Conservation (phyloP, 352 stramenopile species). For the Phytophthora tentaculata region DNA sequence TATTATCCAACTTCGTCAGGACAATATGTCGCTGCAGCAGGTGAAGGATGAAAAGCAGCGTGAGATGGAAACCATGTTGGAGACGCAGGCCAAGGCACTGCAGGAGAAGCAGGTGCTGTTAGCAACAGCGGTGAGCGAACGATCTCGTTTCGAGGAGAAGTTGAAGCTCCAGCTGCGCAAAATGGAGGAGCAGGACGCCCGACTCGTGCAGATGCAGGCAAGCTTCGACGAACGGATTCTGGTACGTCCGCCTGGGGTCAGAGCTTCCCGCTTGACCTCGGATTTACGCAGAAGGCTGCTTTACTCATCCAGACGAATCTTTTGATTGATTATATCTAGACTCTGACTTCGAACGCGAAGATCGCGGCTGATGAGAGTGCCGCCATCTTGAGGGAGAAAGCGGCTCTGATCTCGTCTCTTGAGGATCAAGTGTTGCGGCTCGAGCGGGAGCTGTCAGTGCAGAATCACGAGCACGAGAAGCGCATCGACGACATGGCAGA, state of each 20-base stretch:
- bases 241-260: slow-evolving; percentile 21
- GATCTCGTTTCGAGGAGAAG: slow-evolving; percentile 52
- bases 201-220: slow-evolving; percentile 42
- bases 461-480: slow-evolving; percentile 59
- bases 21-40: slow-evolving; percentile 63
- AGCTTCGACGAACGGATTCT: slow-evolving; percentile 58
- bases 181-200: slow-evolving; percentile 47
- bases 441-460: slow-evolving; percentile 46
- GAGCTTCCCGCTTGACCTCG: background rate
- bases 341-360: slow-evolving; percentile 37
- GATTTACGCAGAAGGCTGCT: background rate
- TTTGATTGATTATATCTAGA: slow-evolving; percentile 12
- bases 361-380: slow-evolving; percentile 36
- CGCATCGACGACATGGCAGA: slow-evolving; percentile 63
- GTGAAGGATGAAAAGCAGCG: slow-evolving; percentile 41
- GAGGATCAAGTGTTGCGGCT: slow-evolving; percentile 52
- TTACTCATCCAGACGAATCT: no score
- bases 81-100: slow-evolving; percentile 50
- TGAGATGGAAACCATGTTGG: slow-evolving; percentile 38
- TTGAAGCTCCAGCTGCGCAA: slow-evolving; percentile 43
- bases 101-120: slow-evolving; percentile 50
- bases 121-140: slow-evolving; percentile 39
- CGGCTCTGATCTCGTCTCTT: slow-evolving; percentile 32
- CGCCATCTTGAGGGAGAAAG: slow-evolving; percentile 42
- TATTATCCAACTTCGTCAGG: slow-evolving; percentile 59